Conservation (phyloP, 257 asterid genomes). For the Misopates orontium region DNA sequence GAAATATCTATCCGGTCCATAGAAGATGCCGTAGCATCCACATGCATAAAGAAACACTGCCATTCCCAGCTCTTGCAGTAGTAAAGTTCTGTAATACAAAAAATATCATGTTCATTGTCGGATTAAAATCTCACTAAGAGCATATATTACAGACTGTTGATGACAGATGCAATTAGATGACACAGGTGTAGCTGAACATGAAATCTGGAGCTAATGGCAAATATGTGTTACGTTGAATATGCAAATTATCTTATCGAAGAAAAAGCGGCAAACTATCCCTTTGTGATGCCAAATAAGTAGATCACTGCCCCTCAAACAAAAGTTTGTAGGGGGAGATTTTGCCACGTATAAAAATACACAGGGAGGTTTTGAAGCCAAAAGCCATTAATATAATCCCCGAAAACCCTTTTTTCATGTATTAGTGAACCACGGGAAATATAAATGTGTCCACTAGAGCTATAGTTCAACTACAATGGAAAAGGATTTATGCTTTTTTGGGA, state of each 20-base stretch:
- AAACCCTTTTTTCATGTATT: no score
- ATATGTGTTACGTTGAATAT: background rate
- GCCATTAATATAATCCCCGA: no score
- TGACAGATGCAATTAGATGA: background rate
- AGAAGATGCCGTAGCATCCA: conserved; percentile 45
- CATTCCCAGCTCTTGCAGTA: conserved; percentile 39
- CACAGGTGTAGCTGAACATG: background rate
- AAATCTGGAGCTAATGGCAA: no score
- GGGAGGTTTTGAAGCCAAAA: no score
- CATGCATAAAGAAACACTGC: conserved; percentile 44
- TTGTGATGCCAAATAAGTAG: no score
- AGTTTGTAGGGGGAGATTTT: no score
- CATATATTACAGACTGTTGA: background rate
- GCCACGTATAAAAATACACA: no score
- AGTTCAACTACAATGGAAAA: background rate
- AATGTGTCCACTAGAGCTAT: background rate
- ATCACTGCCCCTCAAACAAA: no score
- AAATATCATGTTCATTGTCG: no score
- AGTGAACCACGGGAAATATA: no score
- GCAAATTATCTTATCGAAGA: background rate
- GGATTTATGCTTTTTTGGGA: background rate
- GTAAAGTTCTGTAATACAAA: conserved; percentile 32
- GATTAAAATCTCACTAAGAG: background rate
- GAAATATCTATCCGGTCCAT: conserved; percentile 42
- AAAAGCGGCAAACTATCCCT: background rate